These are phyloP conservation scores for Eutypa lata DNA, from an alignment of 2,329 filamentous ascomycete genomes.

Conservation along the genomic window DNA sequence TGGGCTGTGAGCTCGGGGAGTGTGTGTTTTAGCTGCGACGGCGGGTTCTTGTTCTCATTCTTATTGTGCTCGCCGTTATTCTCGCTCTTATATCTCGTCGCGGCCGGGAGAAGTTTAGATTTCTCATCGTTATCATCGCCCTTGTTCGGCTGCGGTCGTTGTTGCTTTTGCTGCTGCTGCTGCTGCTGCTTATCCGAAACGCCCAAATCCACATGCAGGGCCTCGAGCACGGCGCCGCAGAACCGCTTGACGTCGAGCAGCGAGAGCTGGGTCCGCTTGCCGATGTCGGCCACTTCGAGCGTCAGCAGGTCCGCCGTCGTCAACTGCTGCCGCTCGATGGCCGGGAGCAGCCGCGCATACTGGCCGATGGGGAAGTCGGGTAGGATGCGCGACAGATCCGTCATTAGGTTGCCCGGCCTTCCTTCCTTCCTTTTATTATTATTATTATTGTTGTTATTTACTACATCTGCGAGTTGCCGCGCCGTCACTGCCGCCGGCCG, in stretches of 20 bases:
- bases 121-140: background rate
- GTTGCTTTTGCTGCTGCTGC: background rate
- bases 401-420: slow-evolving; percentile 54
- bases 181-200: slow-evolving; percentile 19
- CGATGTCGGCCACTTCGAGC: slow-evolving; percentile 77
- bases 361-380: slow-evolving; percentile 71
- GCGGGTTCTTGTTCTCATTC: background rate
- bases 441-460: too few species aligned
- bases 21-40: slow-evolving; percentile 25
- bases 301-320: slow-evolving; percentile 82
- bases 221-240: slow-evolving; percentile 61
- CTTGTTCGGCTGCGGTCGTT: background rate
- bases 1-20: slow-evolving; percentile 35
- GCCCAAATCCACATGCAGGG: slow-evolving; percentile 63
- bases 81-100: background rate
- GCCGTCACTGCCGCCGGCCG: background rate
- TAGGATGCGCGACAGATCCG: slow-evolving; percentile 79
- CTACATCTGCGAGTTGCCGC: too few species aligned
- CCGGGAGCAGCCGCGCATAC: slow-evolving; percentile 73
- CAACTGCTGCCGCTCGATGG: slow-evolving; percentile 74
- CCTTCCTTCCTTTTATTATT: too few species aligned
- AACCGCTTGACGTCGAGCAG: slow-evolving; percentile 76
- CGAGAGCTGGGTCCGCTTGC: slow-evolving; percentile 80
- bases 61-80: slow-evolving; percentile 12
- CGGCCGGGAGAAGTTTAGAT: too few species aligned